Evolutionary conservation across 2,329 filamentous ascomycete genomes (phyloP).

Genomic region (Chalara sp.): DNA sequence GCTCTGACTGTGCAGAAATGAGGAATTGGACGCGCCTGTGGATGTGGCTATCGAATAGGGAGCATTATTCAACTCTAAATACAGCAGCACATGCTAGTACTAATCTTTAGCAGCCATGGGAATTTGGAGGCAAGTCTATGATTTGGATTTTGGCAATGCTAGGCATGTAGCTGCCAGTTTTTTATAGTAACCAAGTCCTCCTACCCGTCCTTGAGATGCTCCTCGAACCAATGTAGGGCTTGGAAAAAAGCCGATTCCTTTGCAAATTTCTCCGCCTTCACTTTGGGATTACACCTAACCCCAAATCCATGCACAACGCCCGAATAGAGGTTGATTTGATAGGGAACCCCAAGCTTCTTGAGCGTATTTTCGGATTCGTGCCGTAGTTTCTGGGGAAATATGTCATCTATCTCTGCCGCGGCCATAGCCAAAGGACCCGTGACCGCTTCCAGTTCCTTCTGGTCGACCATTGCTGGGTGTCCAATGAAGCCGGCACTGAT

Average conservation of each 20-base stretch:
- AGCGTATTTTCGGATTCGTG: slow-evolving; percentile 26
- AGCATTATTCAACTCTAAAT: background rate
- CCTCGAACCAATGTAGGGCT: slow-evolving; percentile 67
- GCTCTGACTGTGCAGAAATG: background rate
- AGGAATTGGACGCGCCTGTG: background rate
- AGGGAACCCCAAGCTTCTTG: slow-evolving; percentile 24
- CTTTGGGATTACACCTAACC: slow-evolving; percentile 53
- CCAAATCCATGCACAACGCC: slow-evolving; percentile 67
- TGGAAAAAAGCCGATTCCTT: slow-evolving; percentile 74
- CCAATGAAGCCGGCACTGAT: slow-evolving; percentile 64
- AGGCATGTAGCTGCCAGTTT: background rate
- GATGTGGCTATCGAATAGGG: background rate
- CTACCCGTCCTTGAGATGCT: slow-evolving; percentile 29
- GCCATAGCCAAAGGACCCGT: slow-evolving; percentile 59
- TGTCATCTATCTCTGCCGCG: slow-evolving; percentile 51
- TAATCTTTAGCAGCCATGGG: background rate
- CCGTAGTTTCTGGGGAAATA: slow-evolving; percentile 56
- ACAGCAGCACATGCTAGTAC: background rate
- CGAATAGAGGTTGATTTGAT: slow-evolving; percentile 69
- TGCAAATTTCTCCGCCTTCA: slow-evolving; percentile 52
- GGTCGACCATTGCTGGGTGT: slow-evolving; percentile 65
- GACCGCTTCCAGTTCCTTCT: slow-evolving; percentile 58
- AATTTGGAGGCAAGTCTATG: background rate
- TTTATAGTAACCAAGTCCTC: background rate
- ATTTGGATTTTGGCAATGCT: background rate